Evolutionary conservation across 140 eudicot genomes (phyloP).

Genomic region (Stevia rebaudiana): DNA sequence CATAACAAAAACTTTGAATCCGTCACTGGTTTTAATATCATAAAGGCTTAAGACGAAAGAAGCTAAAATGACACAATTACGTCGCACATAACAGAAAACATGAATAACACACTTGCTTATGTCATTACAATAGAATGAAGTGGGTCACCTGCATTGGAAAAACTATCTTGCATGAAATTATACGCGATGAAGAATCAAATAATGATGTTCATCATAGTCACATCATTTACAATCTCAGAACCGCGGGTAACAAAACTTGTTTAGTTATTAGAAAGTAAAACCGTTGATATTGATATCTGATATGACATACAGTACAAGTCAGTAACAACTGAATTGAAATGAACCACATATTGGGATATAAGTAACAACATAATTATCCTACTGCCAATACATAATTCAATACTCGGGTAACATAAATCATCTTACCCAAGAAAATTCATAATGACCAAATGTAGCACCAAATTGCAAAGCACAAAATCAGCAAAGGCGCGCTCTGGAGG

Average conservation of each 20-base stretch:
- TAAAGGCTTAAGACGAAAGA: too few species aligned
- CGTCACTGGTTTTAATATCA: too few species aligned
- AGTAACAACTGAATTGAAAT: background rate
- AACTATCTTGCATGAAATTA: too few species aligned
- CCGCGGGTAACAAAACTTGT: background rate
- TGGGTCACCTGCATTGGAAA: too few species aligned
- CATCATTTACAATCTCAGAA: background rate
- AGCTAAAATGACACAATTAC: too few species aligned
- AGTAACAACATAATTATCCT: constrained; percentile 4
- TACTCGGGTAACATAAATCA: background rate
- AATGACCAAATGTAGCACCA: constrained; percentile 91
- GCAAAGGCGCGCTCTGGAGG: constrained; percentile 98
- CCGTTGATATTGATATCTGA: background rate
- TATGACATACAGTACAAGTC: background rate
- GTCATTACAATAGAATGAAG: too few species aligned
- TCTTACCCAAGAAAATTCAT: constrained; percentile 95
- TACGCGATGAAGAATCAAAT: too few species aligned
- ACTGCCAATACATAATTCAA: constrained; percentile 16
- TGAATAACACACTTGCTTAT: too few species aligned
- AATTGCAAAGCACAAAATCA: constrained; percentile 88
- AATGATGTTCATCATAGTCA: background rate
- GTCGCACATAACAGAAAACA: too few species aligned
- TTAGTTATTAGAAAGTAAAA: background rate
- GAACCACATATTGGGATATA: background rate
- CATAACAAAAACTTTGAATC: too few species aligned